A percentile compares a stretch with the other conserved stretches of the same genome.
phyloP scores from a whole-genome alignment of 1,139 yeast species.

The Kurtzmaniella natalensis region DNA sequence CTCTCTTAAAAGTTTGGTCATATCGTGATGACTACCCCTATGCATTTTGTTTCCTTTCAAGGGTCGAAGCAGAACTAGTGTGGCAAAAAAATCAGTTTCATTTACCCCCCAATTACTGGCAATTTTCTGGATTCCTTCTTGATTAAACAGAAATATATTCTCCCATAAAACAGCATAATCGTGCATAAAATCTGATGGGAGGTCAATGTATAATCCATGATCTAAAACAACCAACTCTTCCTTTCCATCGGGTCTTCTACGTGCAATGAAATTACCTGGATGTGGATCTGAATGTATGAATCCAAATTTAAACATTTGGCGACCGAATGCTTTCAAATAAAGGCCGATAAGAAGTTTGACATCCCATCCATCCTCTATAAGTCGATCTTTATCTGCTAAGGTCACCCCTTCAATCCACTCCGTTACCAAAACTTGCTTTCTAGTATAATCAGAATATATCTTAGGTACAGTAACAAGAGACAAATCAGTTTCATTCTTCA shows the following conservation, averaged over 20 bases:
- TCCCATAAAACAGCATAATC: conserved; percentile 66
- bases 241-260: conserved; percentile 34
- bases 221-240: conserved; percentile 69
- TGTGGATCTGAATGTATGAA: conserved; percentile 80
- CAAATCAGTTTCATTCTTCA: conserved; percentile 21
- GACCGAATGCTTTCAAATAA: conserved; percentile 54
- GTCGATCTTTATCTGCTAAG: conserved; percentile 40
- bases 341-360: conserved; percentile 44
- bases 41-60: conserved; percentile 23
- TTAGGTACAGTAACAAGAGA: conserved; percentile 38
- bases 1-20: conserved; percentile 21
- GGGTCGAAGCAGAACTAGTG: conserved; percentile 54
- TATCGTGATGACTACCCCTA: conserved; percentile 12
- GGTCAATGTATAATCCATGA: conserved; percentile 66
- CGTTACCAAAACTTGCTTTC: conserved; percentile 51
- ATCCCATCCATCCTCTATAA: conserved; percentile 40
- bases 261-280: conserved; percentile 68
- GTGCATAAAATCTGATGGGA: conserved; percentile 45
- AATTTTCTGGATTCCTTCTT: conserved; percentile 42
- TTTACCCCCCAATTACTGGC: conserved; percentile 67
- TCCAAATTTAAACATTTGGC: conserved; percentile 73
- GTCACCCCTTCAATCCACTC: conserved; percentile 79
- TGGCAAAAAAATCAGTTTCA: conserved; percentile 60
- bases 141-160: conserved; percentile 51
- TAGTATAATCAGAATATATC: conserved; percentile 41